These are phyloP conservation scores for Xanthoceras sorbifolium DNA, from an alignment of 345 rosid genomes.

Conservation along the genomic window DNA sequence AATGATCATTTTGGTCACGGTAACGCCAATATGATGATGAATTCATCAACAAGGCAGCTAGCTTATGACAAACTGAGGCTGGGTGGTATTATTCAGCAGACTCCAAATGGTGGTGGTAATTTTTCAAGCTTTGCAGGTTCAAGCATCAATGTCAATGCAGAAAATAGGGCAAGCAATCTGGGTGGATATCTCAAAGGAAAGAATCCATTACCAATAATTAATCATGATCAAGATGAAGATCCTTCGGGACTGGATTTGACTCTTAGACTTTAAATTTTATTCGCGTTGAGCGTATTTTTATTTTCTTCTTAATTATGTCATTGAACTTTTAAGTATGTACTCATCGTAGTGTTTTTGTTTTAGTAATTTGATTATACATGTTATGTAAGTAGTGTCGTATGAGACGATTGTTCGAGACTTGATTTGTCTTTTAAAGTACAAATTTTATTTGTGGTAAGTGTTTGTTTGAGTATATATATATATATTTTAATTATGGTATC, in stretches of 20 bases:
- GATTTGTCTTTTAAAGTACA: too few relatives aligned
- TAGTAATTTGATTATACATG: too few relatives aligned
- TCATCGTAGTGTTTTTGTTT: background rate
- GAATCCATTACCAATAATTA: background rate
- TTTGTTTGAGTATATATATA: too few relatives aligned
- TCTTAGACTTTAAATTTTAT: slow-evolving; percentile 3
- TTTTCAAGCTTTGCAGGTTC: background rate
- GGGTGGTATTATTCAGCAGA: slow-evolving; percentile 18
- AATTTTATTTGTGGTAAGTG: too few relatives aligned
- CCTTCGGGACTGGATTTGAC: background rate
- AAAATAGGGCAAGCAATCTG: background rate
- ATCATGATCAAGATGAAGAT: slow-evolving; percentile 4
- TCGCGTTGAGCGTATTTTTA: background rate
- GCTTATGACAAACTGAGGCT: background rate
- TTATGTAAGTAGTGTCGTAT: too few relatives aligned
- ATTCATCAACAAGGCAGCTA: background rate
- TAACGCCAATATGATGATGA: background rate
- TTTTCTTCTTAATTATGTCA: background rate
- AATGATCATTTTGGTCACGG: slow-evolving; percentile 20
- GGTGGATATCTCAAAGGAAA: slow-evolving; percentile 7
- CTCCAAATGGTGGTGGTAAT: background rate
- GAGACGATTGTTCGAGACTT: too few relatives aligned
- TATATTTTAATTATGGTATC: background rate
- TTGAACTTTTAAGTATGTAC: background rate
- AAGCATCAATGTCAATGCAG: background rate